phyloP scores from a whole-genome alignment of 106 monocot species.

The Hemerocallis citrina region DNA sequence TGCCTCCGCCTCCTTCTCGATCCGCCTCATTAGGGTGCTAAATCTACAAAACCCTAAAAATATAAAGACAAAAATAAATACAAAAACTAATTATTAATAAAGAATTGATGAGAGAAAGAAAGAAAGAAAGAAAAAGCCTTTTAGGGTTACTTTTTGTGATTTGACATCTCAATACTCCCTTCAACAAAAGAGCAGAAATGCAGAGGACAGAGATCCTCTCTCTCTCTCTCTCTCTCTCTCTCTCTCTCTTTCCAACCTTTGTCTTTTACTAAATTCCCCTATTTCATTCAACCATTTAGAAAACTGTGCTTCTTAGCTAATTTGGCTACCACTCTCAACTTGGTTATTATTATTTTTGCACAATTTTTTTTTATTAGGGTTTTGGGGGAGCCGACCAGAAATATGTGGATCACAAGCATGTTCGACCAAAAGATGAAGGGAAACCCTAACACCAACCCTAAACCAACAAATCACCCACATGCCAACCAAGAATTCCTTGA shows the following conservation, averaged over 20 bases:
- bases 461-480: conserved; percentile 14
- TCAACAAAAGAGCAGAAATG: conserved; percentile 41
- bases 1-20: conserved; percentile 12
- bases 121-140: too few relatives aligned
- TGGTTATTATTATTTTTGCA: background rate
- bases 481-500: conserved; percentile 3
- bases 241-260: conserved; percentile 5
- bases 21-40: conserved; percentile 20
- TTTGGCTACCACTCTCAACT: too few relatives aligned
- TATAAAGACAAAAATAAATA: background rate
- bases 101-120: too few relatives aligned
- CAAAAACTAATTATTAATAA: too few relatives aligned
- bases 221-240: too few relatives aligned
- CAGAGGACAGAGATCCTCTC: conserved; percentile 40
- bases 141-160: too few relatives aligned
- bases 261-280: conserved; percentile 1
- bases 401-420: too few relatives aligned
- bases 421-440: too few relatives aligned
- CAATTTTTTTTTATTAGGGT: too few relatives aligned
- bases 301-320: background rate
- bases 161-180: conserved; percentile 40
- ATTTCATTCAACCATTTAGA: conserved; percentile 5
- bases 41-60: background rate
- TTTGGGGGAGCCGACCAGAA: too few relatives aligned
- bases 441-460: background rate